These are phyloP conservation scores for Roridomyces roridus DNA, from an alignment of 768 basidiomycete genomes.

Conservation along the genomic window DNA sequence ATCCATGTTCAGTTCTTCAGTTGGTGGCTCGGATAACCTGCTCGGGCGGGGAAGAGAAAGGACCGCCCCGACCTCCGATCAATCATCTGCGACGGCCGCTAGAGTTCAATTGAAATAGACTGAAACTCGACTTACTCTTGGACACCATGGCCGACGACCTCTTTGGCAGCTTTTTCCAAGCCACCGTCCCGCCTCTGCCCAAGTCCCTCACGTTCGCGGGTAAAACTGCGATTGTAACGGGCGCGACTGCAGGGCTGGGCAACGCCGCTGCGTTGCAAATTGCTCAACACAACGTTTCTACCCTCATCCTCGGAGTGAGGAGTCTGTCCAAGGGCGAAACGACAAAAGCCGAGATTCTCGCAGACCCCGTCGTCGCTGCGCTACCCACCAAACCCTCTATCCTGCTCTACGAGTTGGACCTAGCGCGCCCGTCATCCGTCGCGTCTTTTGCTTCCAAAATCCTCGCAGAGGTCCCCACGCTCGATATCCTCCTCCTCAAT, in stretches of 20 bases:
- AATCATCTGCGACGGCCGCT: too few species aligned
- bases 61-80: too few species aligned
- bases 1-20: too few species aligned
- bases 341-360: constrained; percentile 19
- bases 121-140: too few species aligned
- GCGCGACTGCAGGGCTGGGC: constrained; percentile 25
- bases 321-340: constrained; percentile 13
- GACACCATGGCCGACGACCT: too few species aligned
- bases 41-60: too few species aligned
- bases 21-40: too few species aligned
- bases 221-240: constrained; percentile 39
- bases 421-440: constrained; percentile 24
- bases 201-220: constrained; percentile 24
- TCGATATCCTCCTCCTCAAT: constrained; percentile 29
- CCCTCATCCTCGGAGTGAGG: constrained; percentile 27
- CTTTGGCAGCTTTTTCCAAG: constrained; percentile 20
- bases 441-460: constrained; percentile 20
- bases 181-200: constrained; percentile 18
- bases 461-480: constrained; percentile 11
- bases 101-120: too few species aligned
- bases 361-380: constrained; percentile 19
- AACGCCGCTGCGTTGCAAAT: constrained; percentile 22
- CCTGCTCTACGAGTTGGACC: constrained; percentile 25
- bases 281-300: constrained; percentile 21
- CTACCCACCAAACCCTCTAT: constrained; percentile 16